A percentile compares a stretch with the other conserved stretches of the same genome.
Evolutionary conservation across 371 early-diverging fungal genomes (phyloP).

Genomic region (Dinochytrium kinnereticum): DNA sequence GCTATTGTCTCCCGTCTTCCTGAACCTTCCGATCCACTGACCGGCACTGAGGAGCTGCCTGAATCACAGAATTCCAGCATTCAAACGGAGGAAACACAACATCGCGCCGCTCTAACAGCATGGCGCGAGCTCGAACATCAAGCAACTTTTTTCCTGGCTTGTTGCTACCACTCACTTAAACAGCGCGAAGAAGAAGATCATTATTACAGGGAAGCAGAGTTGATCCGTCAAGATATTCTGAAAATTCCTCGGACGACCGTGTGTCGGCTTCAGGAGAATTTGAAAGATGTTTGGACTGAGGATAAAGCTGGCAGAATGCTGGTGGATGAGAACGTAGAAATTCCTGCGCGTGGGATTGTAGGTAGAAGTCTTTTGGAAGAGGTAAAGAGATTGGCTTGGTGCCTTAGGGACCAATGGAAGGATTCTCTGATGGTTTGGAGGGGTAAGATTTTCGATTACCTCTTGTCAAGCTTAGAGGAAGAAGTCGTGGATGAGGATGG

Average conservation of each 20-base stretch:
- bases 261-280: neutral
- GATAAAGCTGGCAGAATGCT: neutral
- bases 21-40: too few species aligned
- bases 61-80: neutral
- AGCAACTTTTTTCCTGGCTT: slow-evolving; percentile 65
- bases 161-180: slow-evolving; percentile 52
- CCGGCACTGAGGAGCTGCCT: too few species aligned
- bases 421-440: slow-evolving; percentile 29
- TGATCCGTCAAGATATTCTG: slow-evolving; percentile 25
- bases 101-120: slow-evolving; percentile 18
- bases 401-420: slow-evolving; percentile 36
- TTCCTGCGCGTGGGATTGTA: slow-evolving; percentile 35
- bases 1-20: neutral
- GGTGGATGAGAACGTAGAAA: neutral
- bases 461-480: slow-evolving; percentile 20
- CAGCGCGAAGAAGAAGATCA: slow-evolving; percentile 37
- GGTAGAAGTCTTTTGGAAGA: slow-evolving; percentile 35
- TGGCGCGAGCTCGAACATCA: slow-evolving; percentile 66
- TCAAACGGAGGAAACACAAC: slow-evolving; percentile 12
- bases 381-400: slow-evolving; percentile 19
- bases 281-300: neutral
- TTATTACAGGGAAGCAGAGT: slow-evolving; percentile 59
- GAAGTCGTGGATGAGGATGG: neutral
- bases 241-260: neutral
- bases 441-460: slow-evolving; percentile 20